Evolutionary conservation across 2,329 filamentous ascomycete genomes (phyloP), one percentile per base, ranked within the genome.

Genomic region (Claviceps sp.): DNA sequence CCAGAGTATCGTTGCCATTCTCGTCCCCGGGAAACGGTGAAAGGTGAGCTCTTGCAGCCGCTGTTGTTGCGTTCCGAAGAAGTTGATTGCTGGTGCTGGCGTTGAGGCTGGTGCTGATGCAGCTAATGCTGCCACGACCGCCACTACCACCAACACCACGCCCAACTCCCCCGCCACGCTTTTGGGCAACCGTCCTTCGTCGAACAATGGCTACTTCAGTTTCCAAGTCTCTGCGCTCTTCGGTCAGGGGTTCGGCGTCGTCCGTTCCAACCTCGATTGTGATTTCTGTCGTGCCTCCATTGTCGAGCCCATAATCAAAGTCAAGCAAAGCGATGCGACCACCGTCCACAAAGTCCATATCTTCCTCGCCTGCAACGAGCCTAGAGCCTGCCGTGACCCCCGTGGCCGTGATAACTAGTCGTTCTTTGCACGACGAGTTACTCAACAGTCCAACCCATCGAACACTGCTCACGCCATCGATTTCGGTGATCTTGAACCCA

Each of bases 121-220:
- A 26, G 13, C 41, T 6, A 44, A 22, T 18, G 26, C 11, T 7
- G 16, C 42, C 26, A n/a, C 44, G 3, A 14, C 42, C 22, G 22
- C 43, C 22, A 14, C 43, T 16, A 24, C 43, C 43, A n/a, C 14
- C n/a, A 9, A 11, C 30, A 6, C 13, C 20, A 22, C 22, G 22
- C 16, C 44, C n/a, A 4, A 16, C 37, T 5, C 37, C 47, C 8
- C 70, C 66, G 20, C 73, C 75, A 57, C 77, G 72, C 50, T 76
- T 76, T 60, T 83, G 80, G 38, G 84, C 77, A 16, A 86, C 82
- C 3, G 86, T 90, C 57, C 86, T 76, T 56, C 85, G 76, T 58
- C 86, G 78, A 49, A 88, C 85, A 59, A 91, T 81, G 56, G 86
- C 87, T 20, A 93, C 86, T 63, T 90, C 86, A 1, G 82, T 80